A percentile compares a stretch with the other conserved stretches of the same genome.
Conservation (phyloP, 441 rosid genomes). For the Biscutella laevigata region DNA sequence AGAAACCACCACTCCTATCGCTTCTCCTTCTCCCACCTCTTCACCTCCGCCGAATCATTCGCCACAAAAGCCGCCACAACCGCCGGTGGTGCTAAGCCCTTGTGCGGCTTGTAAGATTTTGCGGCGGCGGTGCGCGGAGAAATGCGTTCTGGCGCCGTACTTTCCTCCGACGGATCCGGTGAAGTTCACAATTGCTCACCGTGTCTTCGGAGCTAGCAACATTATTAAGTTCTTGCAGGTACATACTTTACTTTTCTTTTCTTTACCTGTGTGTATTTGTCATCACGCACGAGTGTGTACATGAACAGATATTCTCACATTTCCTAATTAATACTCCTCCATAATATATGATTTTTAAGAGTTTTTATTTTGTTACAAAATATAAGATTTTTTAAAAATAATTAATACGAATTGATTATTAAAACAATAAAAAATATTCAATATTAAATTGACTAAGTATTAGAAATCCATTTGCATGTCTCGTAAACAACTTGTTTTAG, state of each 20-base stretch:
- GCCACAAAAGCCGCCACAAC: constrained; percentile 20
- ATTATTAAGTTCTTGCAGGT: constrained; percentile 71
- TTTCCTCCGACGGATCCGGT: constrained; percentile 64
- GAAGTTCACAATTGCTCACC: constrained; percentile 65
- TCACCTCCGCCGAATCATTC: constrained; percentile 26
- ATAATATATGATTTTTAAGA: too few relatives aligned
- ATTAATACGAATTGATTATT: too few relatives aligned
- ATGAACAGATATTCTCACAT: not conserved
- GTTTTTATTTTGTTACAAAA: too few relatives aligned
- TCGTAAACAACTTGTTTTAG: too few relatives aligned
- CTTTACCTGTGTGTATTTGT: constrained; percentile 9
- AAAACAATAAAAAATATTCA: too few relatives aligned
- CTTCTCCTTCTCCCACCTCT: constrained; percentile 25
- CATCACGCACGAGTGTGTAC: constrained; percentile 22
- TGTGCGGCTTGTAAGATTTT: constrained; percentile 73
- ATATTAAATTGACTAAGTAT: too few relatives aligned
- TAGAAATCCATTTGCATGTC: too few relatives aligned
- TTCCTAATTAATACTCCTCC: too few relatives aligned
- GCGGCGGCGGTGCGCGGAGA: constrained; percentile 52
- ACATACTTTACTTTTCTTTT: not conserved
- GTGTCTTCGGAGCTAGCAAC: constrained; percentile 69
- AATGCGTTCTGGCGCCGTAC: constrained; percentile 61
- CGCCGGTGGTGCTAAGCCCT: constrained; percentile 47
- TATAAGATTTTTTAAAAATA: too few relatives aligned
- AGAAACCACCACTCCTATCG: constrained; percentile 13